phyloP scores from a whole-genome alignment of 257 asterid species.

The Fraxinus quadrangulata region DNA sequence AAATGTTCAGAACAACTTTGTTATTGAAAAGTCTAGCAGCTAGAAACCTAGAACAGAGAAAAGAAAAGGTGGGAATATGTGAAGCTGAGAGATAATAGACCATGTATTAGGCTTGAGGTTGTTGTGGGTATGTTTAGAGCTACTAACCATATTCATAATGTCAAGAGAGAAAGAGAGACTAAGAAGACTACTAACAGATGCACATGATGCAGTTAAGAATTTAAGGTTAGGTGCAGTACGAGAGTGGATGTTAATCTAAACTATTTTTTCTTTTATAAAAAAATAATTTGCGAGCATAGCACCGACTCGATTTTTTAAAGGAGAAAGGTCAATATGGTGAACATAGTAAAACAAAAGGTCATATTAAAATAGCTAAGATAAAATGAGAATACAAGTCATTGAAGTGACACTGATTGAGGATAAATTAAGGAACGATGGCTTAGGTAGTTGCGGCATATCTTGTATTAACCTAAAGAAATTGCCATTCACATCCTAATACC shows the following conservation, averaged over 20 bases:
- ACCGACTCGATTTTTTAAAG: neutral
- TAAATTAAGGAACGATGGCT: neutral
- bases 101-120: neutral
- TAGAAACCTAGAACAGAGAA: neutral
- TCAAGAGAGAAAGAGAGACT: neutral
- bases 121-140: neutral
- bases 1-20: too few relatives aligned
- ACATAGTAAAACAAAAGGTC: neutral
- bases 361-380: neutral
- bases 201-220: too few relatives aligned
- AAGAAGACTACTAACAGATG: too few relatives aligned
- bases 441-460: neutral
- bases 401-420: neutral
- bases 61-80: neutral
- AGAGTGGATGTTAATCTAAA: neutral
- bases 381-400: neutral
- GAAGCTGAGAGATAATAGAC: neutral
- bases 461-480: neutral
- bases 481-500: neutral
- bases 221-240: too few relatives aligned
- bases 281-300: neutral
- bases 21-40: neutral
- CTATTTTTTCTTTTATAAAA: too few relatives aligned
- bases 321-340: neutral
- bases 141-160: neutral